These are phyloP conservation scores for Miscanthus lutarioriparius DNA, from an alignment of 176 grass and related monocot genomes.

Conservation along the genomic window DNA sequence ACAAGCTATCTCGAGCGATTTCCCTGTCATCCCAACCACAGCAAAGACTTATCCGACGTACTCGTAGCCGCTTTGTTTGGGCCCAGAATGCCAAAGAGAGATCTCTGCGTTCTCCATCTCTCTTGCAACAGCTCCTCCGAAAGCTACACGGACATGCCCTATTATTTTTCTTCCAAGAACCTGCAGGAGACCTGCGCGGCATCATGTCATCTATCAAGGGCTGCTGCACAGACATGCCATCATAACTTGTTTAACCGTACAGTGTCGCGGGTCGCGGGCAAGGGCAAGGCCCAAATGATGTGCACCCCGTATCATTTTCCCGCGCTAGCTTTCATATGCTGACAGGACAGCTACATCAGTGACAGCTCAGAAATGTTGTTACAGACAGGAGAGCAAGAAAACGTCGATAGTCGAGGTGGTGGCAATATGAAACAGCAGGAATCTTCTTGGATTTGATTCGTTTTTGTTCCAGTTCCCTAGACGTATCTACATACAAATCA, in stretches of 20 bases:
- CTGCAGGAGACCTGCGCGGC: too few species aligned
- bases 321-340: constrained; percentile 26
- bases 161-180: too few species aligned
- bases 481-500: constrained; percentile 13
- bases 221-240: not conserved
- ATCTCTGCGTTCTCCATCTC: constrained; percentile 1
- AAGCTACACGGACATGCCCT: not conserved
- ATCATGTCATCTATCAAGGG: not conserved
- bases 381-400: not conserved
- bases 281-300: constrained; percentile 16
- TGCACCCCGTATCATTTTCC: not conserved
- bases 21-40: constrained; percentile 36
- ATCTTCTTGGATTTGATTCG: constrained; percentile 36
- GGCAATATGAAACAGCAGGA: not conserved
- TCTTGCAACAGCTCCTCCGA: not conserved
- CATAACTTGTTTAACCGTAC: not conserved
- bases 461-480: not conserved
- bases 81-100: not conserved
- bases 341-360: constrained; percentile 39
- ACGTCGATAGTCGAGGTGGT: not conserved
- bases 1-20: constrained; percentile 29
- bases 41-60: constrained; percentile 11
- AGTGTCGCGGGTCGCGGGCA: not conserved
- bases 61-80: not conserved
- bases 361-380: constrained; percentile 25